These are phyloP conservation scores for Scutellaria baicalensis DNA, from an alignment of 257 asterid genomes.

Conservation along the genomic window DNA sequence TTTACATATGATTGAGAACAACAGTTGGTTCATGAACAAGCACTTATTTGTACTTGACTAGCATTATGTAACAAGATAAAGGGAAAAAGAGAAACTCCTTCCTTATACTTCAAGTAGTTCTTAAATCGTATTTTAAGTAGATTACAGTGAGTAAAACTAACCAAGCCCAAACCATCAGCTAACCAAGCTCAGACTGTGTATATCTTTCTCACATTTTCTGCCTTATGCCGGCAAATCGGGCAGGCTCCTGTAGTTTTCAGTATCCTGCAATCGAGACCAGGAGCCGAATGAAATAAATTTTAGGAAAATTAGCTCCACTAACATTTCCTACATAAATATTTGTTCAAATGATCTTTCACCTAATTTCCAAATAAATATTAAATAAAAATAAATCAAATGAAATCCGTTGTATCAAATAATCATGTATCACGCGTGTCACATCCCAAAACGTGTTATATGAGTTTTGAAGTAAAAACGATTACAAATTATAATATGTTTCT, in stretches of 20 bases:
- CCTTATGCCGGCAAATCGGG: constrained; percentile 73
- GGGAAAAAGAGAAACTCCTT: not conserved
- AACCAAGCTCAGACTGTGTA: constrained; percentile 67
- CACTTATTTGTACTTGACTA: not conserved
- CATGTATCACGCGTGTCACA: too few relatives aligned
- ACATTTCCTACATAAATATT: too few relatives aligned
- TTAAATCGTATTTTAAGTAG: not conserved
- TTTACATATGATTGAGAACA: not conserved
- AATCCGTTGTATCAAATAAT: too few relatives aligned
- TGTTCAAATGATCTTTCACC: too few relatives aligned
- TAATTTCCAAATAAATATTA: too few relatives aligned
- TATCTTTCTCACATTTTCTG: constrained; percentile 69
- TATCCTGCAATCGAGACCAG: constrained; percentile 49
- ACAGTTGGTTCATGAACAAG: constrained; percentile 7
- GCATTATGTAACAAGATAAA: not conserved
- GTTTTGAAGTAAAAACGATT: too few relatives aligned
- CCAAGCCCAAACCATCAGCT: constrained; percentile 1
- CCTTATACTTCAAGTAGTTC: not conserved
- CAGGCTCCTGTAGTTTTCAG: constrained; percentile 56
- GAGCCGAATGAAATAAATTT: not conserved
- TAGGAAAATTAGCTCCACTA: not conserved
- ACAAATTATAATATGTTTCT: too few relatives aligned
- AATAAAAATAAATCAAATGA: too few relatives aligned
- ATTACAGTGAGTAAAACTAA: not conserved
- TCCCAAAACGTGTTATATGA: too few relatives aligned